These are phyloP conservation scores for Mallotus repandus DNA, from an alignment of 441 rosid species.

Conservation along the genomic window DNA sequence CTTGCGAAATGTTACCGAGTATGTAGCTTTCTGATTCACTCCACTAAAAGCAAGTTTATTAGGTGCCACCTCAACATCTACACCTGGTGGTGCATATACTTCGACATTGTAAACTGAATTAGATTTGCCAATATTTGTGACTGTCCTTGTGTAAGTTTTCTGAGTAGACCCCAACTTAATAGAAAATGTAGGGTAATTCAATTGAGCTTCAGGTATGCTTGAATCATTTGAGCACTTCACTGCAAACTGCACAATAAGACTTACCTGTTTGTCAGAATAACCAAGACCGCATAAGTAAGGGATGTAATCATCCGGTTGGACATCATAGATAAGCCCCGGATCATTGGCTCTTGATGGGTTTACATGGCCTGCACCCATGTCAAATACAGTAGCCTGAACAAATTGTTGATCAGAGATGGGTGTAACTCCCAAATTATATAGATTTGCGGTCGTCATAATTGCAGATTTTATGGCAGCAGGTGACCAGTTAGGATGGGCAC, in stretches of 20 bases:
- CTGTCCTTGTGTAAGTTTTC: conserved; percentile 44
- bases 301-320: conserved; percentile 51
- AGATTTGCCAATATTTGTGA: conserved; percentile 44
- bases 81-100: conserved; percentile 33
- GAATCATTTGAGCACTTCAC: conserved; percentile 33
- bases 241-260: conserved; percentile 23
- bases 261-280: conserved; percentile 35
- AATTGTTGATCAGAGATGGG: conserved; percentile 15
- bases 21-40: conserved; percentile 39
- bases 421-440: conserved; percentile 11
- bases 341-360: conserved; percentile 47
- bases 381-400: conserved; percentile 26
- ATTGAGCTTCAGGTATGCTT: conserved; percentile 43
- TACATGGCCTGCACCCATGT: conserved; percentile 57
- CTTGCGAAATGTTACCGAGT: conserved; percentile 31
- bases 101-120: conserved; percentile 23
- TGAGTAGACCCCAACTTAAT: conserved; percentile 29
- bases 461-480: conserved; percentile 86
- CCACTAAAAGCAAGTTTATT: conserved; percentile 24
- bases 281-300: conserved; percentile 56
- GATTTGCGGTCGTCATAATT: conserved; percentile 18
- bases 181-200: conserved; percentile 59
- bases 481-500: conserved; percentile 60
- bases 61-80: conserved; percentile 37
- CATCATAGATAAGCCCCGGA: conserved; percentile 53